Conservation (phyloP, 441 rosid species). For the Melastoma candidum region DNA sequence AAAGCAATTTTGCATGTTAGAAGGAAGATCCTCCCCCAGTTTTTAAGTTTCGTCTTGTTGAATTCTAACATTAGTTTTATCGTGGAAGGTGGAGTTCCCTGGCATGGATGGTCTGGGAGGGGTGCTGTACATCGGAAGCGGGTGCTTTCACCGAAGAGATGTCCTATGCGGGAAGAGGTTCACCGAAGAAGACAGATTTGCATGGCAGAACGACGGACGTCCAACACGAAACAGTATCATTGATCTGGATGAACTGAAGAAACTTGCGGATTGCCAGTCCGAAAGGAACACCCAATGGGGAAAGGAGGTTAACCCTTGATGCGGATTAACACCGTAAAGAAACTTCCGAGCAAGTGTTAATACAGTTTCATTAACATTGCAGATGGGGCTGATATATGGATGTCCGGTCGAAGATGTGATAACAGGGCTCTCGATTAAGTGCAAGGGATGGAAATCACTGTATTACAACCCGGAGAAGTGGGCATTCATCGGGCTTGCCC, state of each 20-base stretch:
- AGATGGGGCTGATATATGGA: slow-evolving; percentile 23
- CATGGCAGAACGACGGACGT: slow-evolving; percentile 20
- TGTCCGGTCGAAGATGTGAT: slow-evolving; percentile 19
- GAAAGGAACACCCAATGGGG: slow-evolving; percentile 66
- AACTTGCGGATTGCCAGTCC: slow-evolving; percentile 45
- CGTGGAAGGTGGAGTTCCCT: slow-evolving; percentile 47
- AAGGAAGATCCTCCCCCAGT: too few species aligned
- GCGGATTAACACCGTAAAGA: too few species aligned
- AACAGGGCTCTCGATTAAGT: slow-evolving; percentile 17
- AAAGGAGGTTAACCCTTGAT: slow-evolving; percentile 32
- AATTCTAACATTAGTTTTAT: too few species aligned
- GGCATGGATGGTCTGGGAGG: slow-evolving; percentile 71
- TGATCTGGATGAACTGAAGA: slow-evolving; percentile 25
- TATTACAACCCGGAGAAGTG: slow-evolving; percentile 12
- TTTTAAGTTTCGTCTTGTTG: too few species aligned
- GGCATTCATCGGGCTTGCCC: slow-evolving; percentile 21
- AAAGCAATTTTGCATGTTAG: background rate
- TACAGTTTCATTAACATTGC: background rate
- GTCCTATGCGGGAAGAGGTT: slow-evolving; percentile 40
- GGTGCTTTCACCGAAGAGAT: slow-evolving; percentile 85
- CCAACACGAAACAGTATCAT: slow-evolving; percentile 4
- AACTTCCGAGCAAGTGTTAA: too few species aligned
- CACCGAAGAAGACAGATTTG: slow-evolving; percentile 5
- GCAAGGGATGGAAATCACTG: slow-evolving; percentile 23
- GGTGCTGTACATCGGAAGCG: slow-evolving; percentile 49